Evolutionary conservation across 345 rosid genomes (phyloP).

Genomic region (Lumnitzera littorea): DNA sequence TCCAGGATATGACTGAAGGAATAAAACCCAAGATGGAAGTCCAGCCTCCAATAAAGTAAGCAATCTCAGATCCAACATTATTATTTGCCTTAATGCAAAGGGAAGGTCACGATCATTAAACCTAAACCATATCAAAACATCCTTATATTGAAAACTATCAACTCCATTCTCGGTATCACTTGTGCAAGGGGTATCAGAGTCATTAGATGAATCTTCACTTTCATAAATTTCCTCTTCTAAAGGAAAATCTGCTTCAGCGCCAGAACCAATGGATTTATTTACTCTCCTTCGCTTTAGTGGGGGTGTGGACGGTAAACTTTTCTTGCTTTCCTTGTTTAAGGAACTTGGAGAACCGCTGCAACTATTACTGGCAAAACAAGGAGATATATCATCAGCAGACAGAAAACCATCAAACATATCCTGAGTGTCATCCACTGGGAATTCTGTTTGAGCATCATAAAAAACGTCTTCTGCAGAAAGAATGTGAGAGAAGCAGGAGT

Average conservation of each 20-base stretch:
- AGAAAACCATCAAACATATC: background rate
- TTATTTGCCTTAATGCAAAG: slow-evolving; percentile 60
- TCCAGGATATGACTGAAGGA: slow-evolving; percentile 94
- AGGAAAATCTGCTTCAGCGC: slow-evolving; percentile 52
- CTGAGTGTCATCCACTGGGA: slow-evolving; percentile 10
- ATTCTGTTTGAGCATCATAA: slow-evolving; percentile 68
- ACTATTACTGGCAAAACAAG: slow-evolving; percentile 26
- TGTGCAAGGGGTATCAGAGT: slow-evolving; percentile 17
- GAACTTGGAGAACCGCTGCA: slow-evolving; percentile 22
- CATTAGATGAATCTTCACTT: slow-evolving; percentile 19
- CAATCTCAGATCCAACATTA: slow-evolving; percentile 69
- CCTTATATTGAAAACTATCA: slow-evolving; percentile 58
- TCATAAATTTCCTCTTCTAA: slow-evolving; percentile 50
- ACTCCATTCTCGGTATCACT: slow-evolving; percentile 30
- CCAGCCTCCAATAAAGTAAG: slow-evolving; percentile 93
- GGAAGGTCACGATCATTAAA: slow-evolving; percentile 77
- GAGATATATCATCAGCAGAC: slow-evolving; percentile 28
- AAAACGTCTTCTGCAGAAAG: slow-evolving; percentile 1
- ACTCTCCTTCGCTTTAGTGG: slow-evolving; percentile 78
- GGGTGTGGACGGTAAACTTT: slow-evolving; percentile 53
- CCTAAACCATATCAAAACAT: slow-evolving; percentile 67
- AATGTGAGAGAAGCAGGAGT: background rate
- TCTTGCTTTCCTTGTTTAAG: slow-evolving; percentile 13
- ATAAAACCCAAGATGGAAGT: slow-evolving; percentile 97
- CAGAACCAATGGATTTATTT: slow-evolving; percentile 26